These are phyloP conservation scores for Colletotrichum theobromicola DNA, from an alignment of 2,329 filamentous ascomycete species.

Conservation along the genomic window DNA sequence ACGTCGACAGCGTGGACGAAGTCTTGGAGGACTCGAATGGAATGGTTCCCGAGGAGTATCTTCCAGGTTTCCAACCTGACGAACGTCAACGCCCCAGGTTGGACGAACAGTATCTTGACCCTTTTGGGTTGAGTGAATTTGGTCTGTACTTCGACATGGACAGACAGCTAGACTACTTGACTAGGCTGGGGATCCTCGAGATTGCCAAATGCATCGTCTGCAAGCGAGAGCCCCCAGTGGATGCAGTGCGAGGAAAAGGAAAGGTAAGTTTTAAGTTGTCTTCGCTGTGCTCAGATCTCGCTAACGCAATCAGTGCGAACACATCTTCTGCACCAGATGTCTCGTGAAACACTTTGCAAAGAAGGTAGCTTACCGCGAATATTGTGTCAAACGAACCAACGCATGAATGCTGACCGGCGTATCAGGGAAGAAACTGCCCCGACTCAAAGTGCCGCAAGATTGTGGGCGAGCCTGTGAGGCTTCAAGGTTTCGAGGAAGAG, in stretches of 20 bases:
- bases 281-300: too few relatives aligned
- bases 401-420: too few relatives aligned
- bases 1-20: not conserved
- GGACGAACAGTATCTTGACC: not conserved
- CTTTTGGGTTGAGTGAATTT: slow-evolving; percentile 17
- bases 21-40: not conserved
- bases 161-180: slow-evolving; percentile 5
- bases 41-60: not conserved
- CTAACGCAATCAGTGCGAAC: too few relatives aligned
- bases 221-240: not conserved
- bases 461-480: not conserved
- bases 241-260: too few relatives aligned
- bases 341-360: too few relatives aligned
- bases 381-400: too few relatives aligned
- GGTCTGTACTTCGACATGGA: slow-evolving; percentile 25
- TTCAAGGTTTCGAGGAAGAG: not conserved
- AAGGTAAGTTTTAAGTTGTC: too few relatives aligned
- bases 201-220: not conserved
- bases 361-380: too few relatives aligned
- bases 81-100: not conserved
- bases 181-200: slow-evolving; percentile 13
- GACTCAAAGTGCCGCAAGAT: not conserved
- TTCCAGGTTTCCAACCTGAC: not conserved
- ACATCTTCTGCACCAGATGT: too few relatives aligned
- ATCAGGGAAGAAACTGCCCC: too few relatives aligned